Conservation (phyloP, 2,329 filamentous ascomycete species). For the Trichoderma semiorbis region DNA sequence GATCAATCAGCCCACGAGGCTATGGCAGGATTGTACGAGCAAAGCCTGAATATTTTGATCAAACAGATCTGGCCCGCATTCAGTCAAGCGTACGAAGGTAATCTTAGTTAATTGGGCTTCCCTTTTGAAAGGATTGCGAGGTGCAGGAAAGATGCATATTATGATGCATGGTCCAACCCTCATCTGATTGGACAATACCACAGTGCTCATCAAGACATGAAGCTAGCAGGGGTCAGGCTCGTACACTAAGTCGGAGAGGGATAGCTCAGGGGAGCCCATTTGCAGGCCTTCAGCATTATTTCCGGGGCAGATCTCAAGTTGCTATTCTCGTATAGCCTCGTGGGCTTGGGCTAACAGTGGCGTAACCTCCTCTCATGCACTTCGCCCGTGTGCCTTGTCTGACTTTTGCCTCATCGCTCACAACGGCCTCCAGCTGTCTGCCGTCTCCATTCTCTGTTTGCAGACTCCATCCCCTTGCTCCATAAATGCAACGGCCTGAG, state of each 20-base stretch:
- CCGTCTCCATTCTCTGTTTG: background rate
- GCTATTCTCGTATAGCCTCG: background rate
- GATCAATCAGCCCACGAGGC: background rate
- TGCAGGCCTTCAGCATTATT: background rate
- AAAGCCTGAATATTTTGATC: background rate
- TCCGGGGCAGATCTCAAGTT: slow-evolving; percentile 1
- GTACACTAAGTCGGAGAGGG: slow-evolving; percentile 9
- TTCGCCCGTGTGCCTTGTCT: background rate
- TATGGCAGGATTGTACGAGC: background rate
- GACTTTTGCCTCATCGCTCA: background rate
- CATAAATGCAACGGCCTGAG: background rate
- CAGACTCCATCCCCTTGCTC: background rate
- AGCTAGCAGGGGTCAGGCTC: background rate
- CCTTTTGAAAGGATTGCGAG: background rate
- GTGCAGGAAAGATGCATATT: background rate
- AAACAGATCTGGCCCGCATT: background rate
- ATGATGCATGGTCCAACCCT: background rate
- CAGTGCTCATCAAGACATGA: background rate
- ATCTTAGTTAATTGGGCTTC: background rate
- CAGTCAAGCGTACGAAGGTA: background rate
- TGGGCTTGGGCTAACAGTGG: background rate
- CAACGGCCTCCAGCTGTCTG: background rate
- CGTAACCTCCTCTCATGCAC: background rate
- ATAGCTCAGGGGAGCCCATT: background rate
- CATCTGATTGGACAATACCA: background rate